These are phyloP conservation scores for Chenopodium album DNA, from an alignment of 148 eudicot genomes.

Conservation along the genomic window DNA sequence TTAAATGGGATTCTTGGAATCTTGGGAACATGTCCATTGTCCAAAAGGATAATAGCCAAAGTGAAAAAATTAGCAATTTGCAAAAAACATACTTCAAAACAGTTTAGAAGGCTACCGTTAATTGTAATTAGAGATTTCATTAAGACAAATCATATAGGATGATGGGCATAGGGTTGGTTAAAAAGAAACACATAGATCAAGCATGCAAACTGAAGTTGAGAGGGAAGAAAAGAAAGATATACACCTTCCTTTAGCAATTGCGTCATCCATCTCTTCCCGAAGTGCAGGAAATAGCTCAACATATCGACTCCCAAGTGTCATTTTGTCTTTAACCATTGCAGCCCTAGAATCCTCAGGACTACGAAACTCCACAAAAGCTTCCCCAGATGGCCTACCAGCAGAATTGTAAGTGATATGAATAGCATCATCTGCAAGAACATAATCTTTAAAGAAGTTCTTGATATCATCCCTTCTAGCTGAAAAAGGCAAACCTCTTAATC, in stretches of 20 bases:
- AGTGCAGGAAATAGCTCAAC: slow-evolving; percentile 85
- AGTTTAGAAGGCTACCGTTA: no score
- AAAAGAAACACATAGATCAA: background rate
- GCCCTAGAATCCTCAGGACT: slow-evolving; percentile 74
- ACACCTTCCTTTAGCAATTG: slow-evolving; percentile 74
- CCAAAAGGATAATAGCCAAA: no score
- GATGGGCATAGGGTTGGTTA: background rate
- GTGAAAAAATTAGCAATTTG: no score
- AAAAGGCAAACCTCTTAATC: slow-evolving; percentile 82
- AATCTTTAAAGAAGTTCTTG: slow-evolving; percentile 63
- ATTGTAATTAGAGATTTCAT: background rate
- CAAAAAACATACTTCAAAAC: no score
- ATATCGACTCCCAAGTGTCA: slow-evolving; percentile 79
- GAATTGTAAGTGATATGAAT: slow-evolving; percentile 66
- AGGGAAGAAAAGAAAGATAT: slow-evolving; percentile 4
- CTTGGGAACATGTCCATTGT: no score
- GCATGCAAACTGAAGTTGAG: slow-evolving; percentile 1
- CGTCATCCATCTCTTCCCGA: slow-evolving; percentile 80
- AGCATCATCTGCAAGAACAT: slow-evolving; percentile 50
- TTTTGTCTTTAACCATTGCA: slow-evolving; percentile 84
- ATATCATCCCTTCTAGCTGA: slow-evolving; percentile 68
- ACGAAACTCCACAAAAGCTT: slow-evolving; percentile 87
- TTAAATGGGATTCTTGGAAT: no score
- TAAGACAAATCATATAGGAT: background rate
- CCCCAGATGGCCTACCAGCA: slow-evolving; percentile 79